A percentile compares a stretch with the other conserved stretches of the same genome.
These are phyloP conservation scores for Sclerotinia spermophila DNA, from an alignment of 2,329 filamentous ascomycete genomes.

Conservation along the genomic window DNA sequence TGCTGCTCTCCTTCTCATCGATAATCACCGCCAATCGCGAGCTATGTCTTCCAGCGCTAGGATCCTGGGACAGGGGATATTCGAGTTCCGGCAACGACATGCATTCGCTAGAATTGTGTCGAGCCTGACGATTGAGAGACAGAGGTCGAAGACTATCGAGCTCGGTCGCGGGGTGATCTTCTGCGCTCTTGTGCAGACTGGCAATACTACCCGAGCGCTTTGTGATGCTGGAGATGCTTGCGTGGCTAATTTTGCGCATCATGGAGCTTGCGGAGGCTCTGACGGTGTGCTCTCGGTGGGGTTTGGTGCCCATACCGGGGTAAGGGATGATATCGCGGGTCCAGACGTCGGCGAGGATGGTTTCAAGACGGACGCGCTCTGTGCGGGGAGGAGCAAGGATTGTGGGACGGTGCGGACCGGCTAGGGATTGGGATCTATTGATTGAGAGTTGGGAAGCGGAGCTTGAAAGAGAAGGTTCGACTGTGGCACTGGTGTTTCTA, in stretches of 20 bases:
- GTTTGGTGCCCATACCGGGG: conserved; percentile 69
- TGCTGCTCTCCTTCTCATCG: conserved; percentile 34
- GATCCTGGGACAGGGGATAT: conserved; percentile 17
- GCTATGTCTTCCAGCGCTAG: neutral
- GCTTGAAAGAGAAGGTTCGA: conserved; percentile 41
- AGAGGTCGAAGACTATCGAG: conserved; percentile 22
- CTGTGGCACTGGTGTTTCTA: conserved; percentile 74
- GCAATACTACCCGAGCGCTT: conserved; percentile 54
- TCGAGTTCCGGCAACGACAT: conserved; percentile 22
- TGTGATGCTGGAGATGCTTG: conserved; percentile 69
- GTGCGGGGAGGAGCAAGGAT: conserved; percentile 70
- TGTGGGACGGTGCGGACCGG: conserved; percentile 65
- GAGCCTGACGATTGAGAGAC: conserved; percentile 18
- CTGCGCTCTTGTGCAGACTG: conserved; percentile 31
- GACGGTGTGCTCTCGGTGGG: conserved; percentile 67
- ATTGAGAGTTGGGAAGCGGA: conserved; percentile 49
- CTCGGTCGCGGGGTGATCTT: conserved; percentile 26
- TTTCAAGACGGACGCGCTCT: conserved; percentile 75
- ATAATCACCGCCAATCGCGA: conserved; percentile 32
- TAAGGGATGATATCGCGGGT: conserved; percentile 76
- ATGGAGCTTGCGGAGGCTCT: conserved; percentile 78
- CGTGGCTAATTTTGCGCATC: conserved; percentile 76
- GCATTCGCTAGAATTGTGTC: conserved; percentile 23
- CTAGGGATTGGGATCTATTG: conserved; percentile 74
- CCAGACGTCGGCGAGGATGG: conserved; percentile 74